Evolutionary conservation across 768 basidiomycete species (phyloP).

Genomic region (Tremella mesenterica): DNA sequence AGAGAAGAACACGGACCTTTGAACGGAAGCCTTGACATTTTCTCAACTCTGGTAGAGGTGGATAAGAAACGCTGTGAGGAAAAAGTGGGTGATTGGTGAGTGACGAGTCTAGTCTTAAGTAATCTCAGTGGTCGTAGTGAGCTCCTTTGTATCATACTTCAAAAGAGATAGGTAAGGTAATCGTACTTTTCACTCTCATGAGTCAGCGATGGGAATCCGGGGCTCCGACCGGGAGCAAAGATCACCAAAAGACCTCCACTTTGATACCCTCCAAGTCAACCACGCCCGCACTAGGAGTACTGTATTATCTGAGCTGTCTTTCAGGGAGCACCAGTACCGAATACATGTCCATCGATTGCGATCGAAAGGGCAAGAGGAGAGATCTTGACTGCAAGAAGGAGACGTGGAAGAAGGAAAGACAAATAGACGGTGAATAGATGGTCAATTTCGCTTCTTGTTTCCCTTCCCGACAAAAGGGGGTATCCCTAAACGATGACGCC

Average conservation of each 20-base stretch:
- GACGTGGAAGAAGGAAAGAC: neutral
- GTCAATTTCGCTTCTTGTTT: constrained; percentile 1
- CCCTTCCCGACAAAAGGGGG: neutral
- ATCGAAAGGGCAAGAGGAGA: neutral
- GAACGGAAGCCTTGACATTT: too few relatives aligned
- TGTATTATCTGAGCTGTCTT: too few relatives aligned
- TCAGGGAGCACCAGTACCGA: too few relatives aligned
- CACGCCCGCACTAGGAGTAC: too few relatives aligned
- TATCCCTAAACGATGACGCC: neutral
- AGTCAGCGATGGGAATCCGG: too few relatives aligned
- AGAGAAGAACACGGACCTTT: neutral
- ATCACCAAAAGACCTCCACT: too few relatives aligned
- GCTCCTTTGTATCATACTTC: too few relatives aligned
- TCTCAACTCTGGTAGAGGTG: neutral
- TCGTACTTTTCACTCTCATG: too few relatives aligned
- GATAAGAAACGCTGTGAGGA: neutral
- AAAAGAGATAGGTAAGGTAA: too few relatives aligned
- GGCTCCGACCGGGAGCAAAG: too few relatives aligned
- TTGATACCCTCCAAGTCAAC: too few relatives aligned
- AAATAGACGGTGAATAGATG: neutral
- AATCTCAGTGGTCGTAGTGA: neutral
- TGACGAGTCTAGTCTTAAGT: neutral
- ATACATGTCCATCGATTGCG: too few relatives aligned
- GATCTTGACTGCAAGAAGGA: neutral
- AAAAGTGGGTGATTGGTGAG: neutral